phyloP scores from a whole-genome alignment of 176 grass and related monocot species.

The Neostapfia colusana region DNA sequence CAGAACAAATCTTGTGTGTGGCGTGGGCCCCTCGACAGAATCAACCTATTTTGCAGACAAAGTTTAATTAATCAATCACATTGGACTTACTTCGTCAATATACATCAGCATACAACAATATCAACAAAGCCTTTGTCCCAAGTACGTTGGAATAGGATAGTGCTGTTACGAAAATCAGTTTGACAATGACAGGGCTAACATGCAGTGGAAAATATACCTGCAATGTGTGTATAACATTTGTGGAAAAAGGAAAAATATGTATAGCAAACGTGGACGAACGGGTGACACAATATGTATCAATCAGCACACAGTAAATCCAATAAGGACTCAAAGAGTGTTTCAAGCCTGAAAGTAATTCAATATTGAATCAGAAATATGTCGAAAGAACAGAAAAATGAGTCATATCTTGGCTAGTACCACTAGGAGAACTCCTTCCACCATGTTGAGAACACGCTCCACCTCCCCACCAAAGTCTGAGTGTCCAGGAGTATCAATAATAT shows the following conservation, averaged over 20 bases:
- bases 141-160: too few species aligned
- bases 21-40: constrained; percentile 99
- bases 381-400: background rate
- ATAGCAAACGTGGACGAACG: too few species aligned
- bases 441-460: constrained; percentile 96
- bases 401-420: constrained; percentile 69
- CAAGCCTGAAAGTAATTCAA: background rate
- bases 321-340: constrained; percentile 13
- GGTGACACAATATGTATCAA: background rate
- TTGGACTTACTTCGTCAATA: constrained; percentile 6
- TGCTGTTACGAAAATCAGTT: constrained; percentile 20
- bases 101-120: too few species aligned
- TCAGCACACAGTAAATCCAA: background rate
- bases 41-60: constrained; percentile 66
- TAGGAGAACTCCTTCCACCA: constrained; percentile 98
- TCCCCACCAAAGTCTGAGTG: constrained; percentile 98
- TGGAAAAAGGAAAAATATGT: constrained; percentile 2
- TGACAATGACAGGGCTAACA: constrained; percentile 2
- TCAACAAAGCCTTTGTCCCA: too few species aligned
- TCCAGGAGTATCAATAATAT: constrained; percentile 97
- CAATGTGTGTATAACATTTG: background rate
- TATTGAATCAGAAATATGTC: constrained; percentile 14
- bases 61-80: constrained; percentile 27
- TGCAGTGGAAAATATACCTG: constrained; percentile 22
- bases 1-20: constrained; percentile 97